A percentile compares a stretch with the other conserved stretches of the same genome.
phyloP scores from a whole-genome alignment of 2,329 filamentous ascomycete species.

The Phialophora tarda region DNA sequence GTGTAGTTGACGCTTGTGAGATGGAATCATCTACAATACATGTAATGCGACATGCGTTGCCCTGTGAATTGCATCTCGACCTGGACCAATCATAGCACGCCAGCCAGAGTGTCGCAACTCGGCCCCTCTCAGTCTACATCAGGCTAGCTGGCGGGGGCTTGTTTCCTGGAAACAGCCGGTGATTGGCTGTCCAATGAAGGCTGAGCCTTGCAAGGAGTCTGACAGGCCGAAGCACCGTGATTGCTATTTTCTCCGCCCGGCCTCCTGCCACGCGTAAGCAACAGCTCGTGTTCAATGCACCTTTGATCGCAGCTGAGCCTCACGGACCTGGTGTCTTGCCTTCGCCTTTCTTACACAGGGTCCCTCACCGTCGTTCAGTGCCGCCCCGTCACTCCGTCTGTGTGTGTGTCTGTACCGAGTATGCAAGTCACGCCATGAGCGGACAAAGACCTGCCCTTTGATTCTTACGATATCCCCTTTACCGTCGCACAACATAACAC shows the following conservation, averaged over 20 bases:
- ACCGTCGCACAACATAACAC: neutral
- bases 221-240: slow-evolving; percentile 6
- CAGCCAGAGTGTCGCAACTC: neutral
- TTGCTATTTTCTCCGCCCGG: slow-evolving; percentile 19
- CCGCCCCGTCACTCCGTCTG: slow-evolving; percentile 3
- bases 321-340: slow-evolving; percentile 2
- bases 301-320: slow-evolving; percentile 6
- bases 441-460: slow-evolving; percentile 4
- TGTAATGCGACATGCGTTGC: neutral
- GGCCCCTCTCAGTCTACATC: neutral
- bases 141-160: neutral
- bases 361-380: slow-evolving; percentile 17
- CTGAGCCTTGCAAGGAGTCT: neutral
- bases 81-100: neutral
- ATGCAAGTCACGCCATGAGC: slow-evolving; percentile 6
- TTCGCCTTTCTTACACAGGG: slow-evolving; percentile 11
- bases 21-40: neutral
- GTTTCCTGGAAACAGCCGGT: neutral
- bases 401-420: neutral
- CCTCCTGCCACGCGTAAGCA: slow-evolving; percentile 27
- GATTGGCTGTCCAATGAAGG: neutral
- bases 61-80: neutral
- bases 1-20: slow-evolving; percentile 23
- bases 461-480: neutral
- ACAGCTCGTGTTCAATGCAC: slow-evolving; percentile 8